Conservation (phyloP, 805 yeast genomes). For the Yarrowia sp. region DNA sequence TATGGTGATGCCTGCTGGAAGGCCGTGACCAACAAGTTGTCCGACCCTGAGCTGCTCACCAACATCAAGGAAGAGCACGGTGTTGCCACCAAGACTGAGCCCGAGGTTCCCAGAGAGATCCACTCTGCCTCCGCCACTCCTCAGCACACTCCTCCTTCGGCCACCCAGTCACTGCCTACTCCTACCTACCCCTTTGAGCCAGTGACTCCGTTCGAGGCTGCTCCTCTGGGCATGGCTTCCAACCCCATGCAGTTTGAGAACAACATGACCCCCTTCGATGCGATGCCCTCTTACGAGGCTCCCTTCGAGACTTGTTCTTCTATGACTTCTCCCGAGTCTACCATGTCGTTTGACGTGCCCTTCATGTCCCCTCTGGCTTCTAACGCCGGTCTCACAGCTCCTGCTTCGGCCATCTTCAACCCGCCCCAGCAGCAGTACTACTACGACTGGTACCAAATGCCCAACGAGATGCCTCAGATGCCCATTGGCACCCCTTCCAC, state of each 20-base stretch:
- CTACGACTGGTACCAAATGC: constrained; percentile 22
- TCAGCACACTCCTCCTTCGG: constrained; percentile 1
- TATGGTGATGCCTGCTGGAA: constrained; percentile 78
- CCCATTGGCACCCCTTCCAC: constrained; percentile 11
- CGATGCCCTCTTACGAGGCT: constrained; percentile 2
- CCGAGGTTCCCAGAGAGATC: background rate
- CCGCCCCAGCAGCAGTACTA: constrained; percentile 2
- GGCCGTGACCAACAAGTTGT: constrained; percentile 31
- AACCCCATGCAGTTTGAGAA: background rate
- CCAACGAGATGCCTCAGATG: background rate
- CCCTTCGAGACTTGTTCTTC: constrained; percentile 14
- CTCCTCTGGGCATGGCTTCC: background rate
- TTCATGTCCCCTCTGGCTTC: constrained; percentile 7
- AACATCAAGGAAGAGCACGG: constrained; percentile 22
- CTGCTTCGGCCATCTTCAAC: background rate
- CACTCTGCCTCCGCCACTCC: constrained; percentile 6
- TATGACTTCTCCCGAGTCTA: constrained; percentile 25
- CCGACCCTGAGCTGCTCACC: constrained; percentile 22
- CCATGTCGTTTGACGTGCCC: constrained; percentile 14
- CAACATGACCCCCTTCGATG: constrained; percentile 7
- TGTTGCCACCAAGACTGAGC: background rate
- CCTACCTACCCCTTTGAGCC: constrained; percentile 18
- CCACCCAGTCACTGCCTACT: constrained; percentile 7
- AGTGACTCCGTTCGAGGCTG: constrained; percentile 6
- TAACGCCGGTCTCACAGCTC: background rate